Evolutionary conservation across 768 basidiomycete genomes (phyloP), one percentile per base, ranked within the genome.

Genomic region (Hygrophoropsis aurantiaca): DNA sequence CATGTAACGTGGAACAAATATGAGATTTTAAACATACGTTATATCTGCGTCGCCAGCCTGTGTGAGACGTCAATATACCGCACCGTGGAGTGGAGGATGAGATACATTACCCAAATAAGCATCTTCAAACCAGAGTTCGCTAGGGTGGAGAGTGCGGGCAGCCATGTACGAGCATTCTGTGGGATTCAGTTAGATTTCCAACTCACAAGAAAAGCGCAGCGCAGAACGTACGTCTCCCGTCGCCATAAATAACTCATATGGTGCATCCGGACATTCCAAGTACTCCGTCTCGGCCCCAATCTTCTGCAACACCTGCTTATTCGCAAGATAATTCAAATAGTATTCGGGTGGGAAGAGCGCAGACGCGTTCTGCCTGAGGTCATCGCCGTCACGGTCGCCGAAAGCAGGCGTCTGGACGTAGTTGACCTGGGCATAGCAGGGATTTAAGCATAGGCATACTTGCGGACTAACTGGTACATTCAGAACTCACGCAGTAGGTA

Each of bases 191-290:
- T 25, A 15, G 19, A 25, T 42, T 7, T 13, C 7, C 27, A 30
- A 30, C 27, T n/a, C 32, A 42, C n/a, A 40, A 50, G 33, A 33
- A 34, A 11, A 19, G 40, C 4, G 52, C 23, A 20, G 8, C n/a
- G n/a, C n/a, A 11, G 19, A 54, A 40, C 75, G 45, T 46, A 81
- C 80, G 61, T 85, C 84, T 19, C 82, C 84, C 0, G 83, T 84
- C 33, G 47, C 65, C 2, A 27, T 49, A 55, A 85, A 80, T n/a
- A 73, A 49, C 7, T 59, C 49, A 35, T 65, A 73, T 0, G 77
- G 72, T 0, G 74, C 55, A 47, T 74, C 44, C 0, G 79, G 52
- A 42, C 84, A 86, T 51, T 80, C 76, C 7, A 52, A 39, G 55
- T 82, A 85, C 1, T 49, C 55, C 18, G 57, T 53, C 49, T 79